Conservation (phyloP, 495 filamentous ascomycete species). For the Aspergillus affinis region DNA sequence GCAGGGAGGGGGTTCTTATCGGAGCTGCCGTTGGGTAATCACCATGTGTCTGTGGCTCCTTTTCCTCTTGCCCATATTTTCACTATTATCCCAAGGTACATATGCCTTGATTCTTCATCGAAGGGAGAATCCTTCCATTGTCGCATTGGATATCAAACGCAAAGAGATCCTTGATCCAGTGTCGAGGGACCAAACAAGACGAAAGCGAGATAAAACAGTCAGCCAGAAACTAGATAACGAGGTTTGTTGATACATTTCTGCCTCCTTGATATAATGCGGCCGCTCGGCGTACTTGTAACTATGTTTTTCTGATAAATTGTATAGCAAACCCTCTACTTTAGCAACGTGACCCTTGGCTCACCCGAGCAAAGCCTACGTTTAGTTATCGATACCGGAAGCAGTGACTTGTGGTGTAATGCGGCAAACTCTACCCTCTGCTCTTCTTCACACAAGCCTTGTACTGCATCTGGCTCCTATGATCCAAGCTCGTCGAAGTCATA, state of each 20-base stretch:
- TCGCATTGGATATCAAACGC: constrained; percentile 41
- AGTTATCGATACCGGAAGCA: constrained; percentile 81
- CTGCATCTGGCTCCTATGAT: constrained; percentile 62
- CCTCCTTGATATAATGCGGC: not conserved
- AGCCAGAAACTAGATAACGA: constrained; percentile 42
- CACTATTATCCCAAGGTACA: constrained; percentile 19
- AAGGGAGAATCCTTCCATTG: constrained; percentile 37
- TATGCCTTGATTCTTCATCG: constrained; percentile 28
- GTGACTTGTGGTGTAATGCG: constrained; percentile 86
- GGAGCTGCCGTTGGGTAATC: not conserved
- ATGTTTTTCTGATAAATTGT: constrained; percentile 1
- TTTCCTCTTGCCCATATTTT: constrained; percentile 8
- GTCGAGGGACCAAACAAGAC: constrained; percentile 32
- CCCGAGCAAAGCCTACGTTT: constrained; percentile 63
- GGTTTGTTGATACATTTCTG: constrained; percentile 21
- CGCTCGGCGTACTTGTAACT: not conserved
- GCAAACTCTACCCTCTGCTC: constrained; percentile 61
- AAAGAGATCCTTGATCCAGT: constrained; percentile 35
- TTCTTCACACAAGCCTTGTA: constrained; percentile 46
- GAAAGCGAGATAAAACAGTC: constrained; percentile 37
- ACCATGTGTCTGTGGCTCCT: not conserved
- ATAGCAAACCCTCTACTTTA: constrained; percentile 61
- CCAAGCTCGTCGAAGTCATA: constrained; percentile 82
- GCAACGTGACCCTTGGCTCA: constrained; percentile 71
- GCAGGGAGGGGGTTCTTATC: not conserved